These are phyloP conservation scores for Penicillium simplicissimum DNA, from an alignment of 495 filamentous ascomycete genomes.

Conservation along the genomic window DNA sequence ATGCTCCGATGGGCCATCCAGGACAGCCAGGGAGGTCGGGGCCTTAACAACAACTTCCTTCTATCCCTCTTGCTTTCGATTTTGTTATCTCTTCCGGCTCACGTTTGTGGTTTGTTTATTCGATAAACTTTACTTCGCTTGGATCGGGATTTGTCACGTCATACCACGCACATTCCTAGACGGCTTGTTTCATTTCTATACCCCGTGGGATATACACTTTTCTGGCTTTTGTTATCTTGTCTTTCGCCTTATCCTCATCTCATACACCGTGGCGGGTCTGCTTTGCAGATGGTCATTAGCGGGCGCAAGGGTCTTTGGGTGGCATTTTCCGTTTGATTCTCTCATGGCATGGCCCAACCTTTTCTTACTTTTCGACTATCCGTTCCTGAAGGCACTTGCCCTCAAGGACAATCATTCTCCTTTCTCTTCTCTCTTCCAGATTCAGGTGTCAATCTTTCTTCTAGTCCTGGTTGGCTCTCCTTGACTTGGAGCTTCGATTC, in stretches of 20 bases:
- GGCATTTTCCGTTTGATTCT: conserved; percentile 34
- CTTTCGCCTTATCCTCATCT: conserved; percentile 33
- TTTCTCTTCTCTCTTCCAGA: conserved; percentile 8
- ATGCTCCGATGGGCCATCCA: conserved; percentile 42
- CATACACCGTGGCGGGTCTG: conserved; percentile 36
- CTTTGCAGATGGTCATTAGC: conserved; percentile 47
- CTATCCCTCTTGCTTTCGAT: not conserved
- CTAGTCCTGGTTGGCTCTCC: conserved; percentile 4
- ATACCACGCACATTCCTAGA: conserved; percentile 29
- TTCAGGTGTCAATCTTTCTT: not conserved
- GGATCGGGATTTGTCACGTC: conserved; percentile 22
- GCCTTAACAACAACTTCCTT: conserved; percentile 13
- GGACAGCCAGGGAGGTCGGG: conserved; percentile 28
- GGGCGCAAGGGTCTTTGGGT: conserved; percentile 43
- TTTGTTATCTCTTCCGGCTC: not conserved
- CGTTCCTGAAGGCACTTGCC: not conserved
- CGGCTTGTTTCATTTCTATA: conserved; percentile 38
- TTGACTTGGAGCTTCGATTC: conserved; percentile 3
- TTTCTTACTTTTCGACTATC: conserved; percentile 17
- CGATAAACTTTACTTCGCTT: conserved; percentile 10
- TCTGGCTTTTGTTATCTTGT: conserved; percentile 15
- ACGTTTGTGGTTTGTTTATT: not conserved
- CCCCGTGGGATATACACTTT: conserved; percentile 27
- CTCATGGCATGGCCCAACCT: conserved; percentile 23
- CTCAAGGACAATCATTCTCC: not conserved